Conservation (phyloP, 768 basidiomycete genomes). For the Galerina marginata region DNA sequence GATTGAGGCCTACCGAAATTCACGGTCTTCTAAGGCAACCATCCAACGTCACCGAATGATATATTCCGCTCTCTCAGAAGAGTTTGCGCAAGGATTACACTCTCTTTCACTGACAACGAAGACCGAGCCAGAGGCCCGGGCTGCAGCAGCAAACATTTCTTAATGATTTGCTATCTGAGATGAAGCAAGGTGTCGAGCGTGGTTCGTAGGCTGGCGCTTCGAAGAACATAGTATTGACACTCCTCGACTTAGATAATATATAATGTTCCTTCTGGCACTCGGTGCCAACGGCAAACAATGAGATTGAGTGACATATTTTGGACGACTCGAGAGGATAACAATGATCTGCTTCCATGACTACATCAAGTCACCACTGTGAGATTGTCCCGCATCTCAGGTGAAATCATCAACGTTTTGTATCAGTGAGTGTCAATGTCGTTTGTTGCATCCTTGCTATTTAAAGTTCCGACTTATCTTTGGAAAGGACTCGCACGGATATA, state of each 20-base stretch:
- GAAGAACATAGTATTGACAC: constrained; percentile 5
- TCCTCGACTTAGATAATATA: neutral
- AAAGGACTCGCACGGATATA: constrained; percentile 2
- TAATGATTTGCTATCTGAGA: neutral
- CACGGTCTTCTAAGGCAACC: constrained; percentile 52
- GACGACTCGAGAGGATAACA: neutral
- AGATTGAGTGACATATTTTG: too few relatives aligned
- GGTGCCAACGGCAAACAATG: too few relatives aligned
- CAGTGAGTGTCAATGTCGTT: constrained; percentile 8
- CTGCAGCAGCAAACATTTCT: constrained; percentile 4
- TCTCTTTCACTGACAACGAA: constrained; percentile 78
- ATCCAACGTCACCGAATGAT: constrained; percentile 86
- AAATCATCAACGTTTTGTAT: constrained; percentile 8
- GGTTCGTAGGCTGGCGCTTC: constrained; percentile 4
- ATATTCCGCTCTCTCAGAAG: constrained; percentile 72
- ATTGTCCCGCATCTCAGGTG: constrained; percentile 8
- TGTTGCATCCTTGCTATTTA: constrained; percentile 1
- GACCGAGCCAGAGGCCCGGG: constrained; percentile 57
- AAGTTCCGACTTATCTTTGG: constrained; percentile 4
- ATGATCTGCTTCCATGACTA: constrained; percentile 26
- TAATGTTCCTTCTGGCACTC: too few relatives aligned
- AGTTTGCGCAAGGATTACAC: constrained; percentile 74
- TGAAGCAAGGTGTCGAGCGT: neutral
- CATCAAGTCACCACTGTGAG: constrained; percentile 16
- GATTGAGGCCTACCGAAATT: constrained; percentile 11